Conservation (phyloP, 805 yeast genomes). For the Pichia cabralensis region DNA sequence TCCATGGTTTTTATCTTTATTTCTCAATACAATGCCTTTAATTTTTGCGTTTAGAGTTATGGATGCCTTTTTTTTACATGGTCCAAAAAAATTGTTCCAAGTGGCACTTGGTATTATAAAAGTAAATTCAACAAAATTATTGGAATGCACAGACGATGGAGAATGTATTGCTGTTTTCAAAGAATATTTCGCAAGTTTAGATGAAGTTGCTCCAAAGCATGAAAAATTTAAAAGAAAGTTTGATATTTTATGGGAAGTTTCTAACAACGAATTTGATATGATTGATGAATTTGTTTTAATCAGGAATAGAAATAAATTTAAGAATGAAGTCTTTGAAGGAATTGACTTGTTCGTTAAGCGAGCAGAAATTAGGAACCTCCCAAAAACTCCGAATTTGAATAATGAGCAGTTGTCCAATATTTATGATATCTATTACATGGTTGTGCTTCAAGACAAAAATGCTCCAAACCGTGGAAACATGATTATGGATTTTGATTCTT, state of each 20-base stretch:
- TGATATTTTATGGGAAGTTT: conserved; percentile 82
- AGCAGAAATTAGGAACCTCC: conserved; percentile 80
- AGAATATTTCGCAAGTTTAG: conserved; percentile 67
- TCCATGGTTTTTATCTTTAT: conserved; percentile 93
- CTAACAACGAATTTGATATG: conserved; percentile 81
- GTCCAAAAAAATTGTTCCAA: conserved; percentile 82
- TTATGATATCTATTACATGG: conserved; percentile 77
- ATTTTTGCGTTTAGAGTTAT: conserved; percentile 86
- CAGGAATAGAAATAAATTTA: conserved; percentile 58
- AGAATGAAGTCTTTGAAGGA: conserved; percentile 71
- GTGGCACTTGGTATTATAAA: conserved; percentile 87
- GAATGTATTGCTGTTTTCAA: conserved; percentile 79
- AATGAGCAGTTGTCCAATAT: conserved; percentile 54
- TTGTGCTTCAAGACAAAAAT: conserved; percentile 52
- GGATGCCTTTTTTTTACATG: conserved; percentile 84
- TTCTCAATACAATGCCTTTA: conserved; percentile 87
- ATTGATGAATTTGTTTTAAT: conserved; percentile 67
- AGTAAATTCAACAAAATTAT: conserved; percentile 74
- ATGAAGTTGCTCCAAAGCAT: conserved; percentile 56
- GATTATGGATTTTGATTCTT: conserved; percentile 64
- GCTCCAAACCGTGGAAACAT: conserved; percentile 56
- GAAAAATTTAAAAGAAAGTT: conserved; percentile 67
- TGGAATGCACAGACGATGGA: conserved; percentile 85
- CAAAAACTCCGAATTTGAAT: conserved; percentile 54
- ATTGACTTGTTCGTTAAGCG: conserved; percentile 87